Base-by-base conservation (phyloP, 305 asterid species). In the Fraxinus floribunda region DNA sequence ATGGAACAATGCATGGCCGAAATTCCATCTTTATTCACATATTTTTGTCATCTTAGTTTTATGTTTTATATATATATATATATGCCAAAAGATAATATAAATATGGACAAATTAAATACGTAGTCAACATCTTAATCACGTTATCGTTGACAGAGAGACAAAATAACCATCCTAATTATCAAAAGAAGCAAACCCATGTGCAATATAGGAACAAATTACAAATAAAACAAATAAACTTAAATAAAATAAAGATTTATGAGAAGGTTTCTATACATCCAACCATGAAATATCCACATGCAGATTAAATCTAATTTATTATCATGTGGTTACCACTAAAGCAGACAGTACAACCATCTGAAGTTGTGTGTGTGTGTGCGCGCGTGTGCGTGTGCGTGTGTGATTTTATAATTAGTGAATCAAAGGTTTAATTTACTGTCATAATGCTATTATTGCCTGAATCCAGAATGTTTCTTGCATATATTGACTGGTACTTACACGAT, bases 391-490 rank as follows among this genome's bases (percentile, higher is more conserved):
- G 36, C 4, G 36, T 34, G 6, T 34, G 6, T 34, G 4, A 34
- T 34, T 30, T 66, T 66, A 75, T 64, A 52, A 57, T 83, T 26
- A 66, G 34, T 10, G 73, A 24, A 80, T 44, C 1, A 73, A 30
- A 57, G 20, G 32, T 60, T 57, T 78, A 81, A 78, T 83, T 26
- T 10, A 82, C n/a, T 81, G 71, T 30, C 81, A 62, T 52, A 80
- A 83, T 79, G 78, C 73, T 76, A 36, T 75, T 38, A 74, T 83
- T 83, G 77, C 64, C 78, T 80, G 76, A 49, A 32, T 83, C 78
- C 81, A 87, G 91, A 92, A 90, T 92, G 93, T 88, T 83, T 87
- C 74, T 87, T 71, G 79, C 77, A 77, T 82, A 68, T 52, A 81
- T 44, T 86, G 49, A 64, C 75, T 81, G 82, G 76, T 79, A 52